phyloP scores from a whole-genome alignment of 768 basidiomycete species.

The Tulasnella calospora region DNA sequence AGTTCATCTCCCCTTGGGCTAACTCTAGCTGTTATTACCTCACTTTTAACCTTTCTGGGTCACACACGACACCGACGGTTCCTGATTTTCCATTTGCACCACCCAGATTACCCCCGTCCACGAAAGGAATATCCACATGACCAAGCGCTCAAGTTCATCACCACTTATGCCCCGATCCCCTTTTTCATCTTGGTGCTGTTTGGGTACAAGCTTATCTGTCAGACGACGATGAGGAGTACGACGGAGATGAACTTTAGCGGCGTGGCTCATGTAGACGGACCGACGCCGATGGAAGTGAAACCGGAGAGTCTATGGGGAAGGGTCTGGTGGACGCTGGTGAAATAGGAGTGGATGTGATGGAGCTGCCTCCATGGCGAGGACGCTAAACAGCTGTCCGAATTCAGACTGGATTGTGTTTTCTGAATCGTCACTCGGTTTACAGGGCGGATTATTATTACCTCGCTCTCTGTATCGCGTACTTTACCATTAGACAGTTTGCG shows the following conservation, averaged over 20 bases:
- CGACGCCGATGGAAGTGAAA: background rate
- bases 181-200: constrained; percentile 28
- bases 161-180: constrained; percentile 24
- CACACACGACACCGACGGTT: background rate
- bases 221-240: constrained; percentile 18
- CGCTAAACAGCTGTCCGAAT: too few species aligned
- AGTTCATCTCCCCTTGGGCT: too few species aligned
- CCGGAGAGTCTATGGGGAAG: constrained; percentile 3
- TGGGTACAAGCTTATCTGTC: constrained; percentile 31
- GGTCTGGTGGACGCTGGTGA: constrained; percentile 15
- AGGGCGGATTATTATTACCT: background rate
- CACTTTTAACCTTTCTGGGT: background rate
- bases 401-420: background rate
- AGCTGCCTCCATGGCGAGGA: background rate
- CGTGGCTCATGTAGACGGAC: background rate
- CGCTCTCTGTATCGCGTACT: background rate
- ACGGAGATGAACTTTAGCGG: constrained; percentile 24
- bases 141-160: constrained; percentile 23
- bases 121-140: background rate
- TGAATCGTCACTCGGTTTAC: background rate
- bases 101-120: background rate
- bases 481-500: too few species aligned
- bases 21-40: background rate
- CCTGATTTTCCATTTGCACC: background rate
- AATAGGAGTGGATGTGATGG: background rate